A percentile compares a stretch with the other conserved stretches of the same genome.
Conservation (phyloP, 2,329 filamentous ascomycete genomes). For the Penicillium sp. region DNA sequence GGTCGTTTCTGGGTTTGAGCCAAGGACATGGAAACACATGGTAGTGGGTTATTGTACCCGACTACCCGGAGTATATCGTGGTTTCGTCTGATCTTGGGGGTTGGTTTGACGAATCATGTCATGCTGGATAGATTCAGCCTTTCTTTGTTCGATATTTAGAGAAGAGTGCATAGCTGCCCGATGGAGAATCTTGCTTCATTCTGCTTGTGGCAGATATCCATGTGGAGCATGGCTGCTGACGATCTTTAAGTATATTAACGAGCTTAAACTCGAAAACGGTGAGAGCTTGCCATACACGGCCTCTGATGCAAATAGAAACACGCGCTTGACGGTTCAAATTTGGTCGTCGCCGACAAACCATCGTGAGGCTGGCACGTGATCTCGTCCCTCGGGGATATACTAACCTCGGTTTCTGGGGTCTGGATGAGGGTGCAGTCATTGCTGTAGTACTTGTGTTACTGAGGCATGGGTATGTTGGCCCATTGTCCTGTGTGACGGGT, state of each 20-base stretch:
- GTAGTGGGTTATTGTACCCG: not conserved
- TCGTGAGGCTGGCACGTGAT: too few species aligned
- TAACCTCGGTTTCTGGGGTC: not conserved
- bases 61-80: too few species aligned
- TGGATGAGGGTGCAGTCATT: not conserved
- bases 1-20: not conserved
- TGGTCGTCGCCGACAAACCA: too few species aligned
- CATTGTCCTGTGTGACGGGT: not conserved
- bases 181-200: not conserved
- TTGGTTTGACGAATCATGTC: not conserved
- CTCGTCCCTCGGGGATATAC: not conserved
- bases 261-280: too few species aligned
- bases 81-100: too few species aligned
- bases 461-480: not conserved
- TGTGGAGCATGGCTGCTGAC: constrained; percentile 2
- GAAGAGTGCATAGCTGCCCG: not conserved
- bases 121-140: not conserved
- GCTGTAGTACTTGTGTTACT: not conserved
- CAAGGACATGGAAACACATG: not conserved
- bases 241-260: not conserved
- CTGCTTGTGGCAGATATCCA: not conserved
- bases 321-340: too few species aligned
- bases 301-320: too few species aligned
- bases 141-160: not conserved
- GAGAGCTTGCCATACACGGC: too few species aligned